Conservation (phyloP, 2,329 filamentous ascomycete genomes). For the Plectosphaerella plurivora region DNA sequence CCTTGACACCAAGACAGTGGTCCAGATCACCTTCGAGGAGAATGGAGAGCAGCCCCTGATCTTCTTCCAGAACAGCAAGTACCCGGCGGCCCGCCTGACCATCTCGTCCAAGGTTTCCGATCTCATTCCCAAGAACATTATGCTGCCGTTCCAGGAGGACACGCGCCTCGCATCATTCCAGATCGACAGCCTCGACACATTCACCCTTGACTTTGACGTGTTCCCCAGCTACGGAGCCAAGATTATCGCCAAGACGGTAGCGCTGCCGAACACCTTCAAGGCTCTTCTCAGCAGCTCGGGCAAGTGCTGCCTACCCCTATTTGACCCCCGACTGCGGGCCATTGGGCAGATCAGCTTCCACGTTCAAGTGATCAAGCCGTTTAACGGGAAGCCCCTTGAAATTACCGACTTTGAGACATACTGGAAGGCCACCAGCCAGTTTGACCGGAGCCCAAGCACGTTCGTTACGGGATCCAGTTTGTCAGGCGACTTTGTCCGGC, state of each 20-base stretch:
- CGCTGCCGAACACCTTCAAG: constrained; percentile 81
- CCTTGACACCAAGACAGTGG: constrained; percentile 92
- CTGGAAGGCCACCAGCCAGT: constrained; percentile 96
- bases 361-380: constrained; percentile 95
- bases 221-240: constrained; percentile 97
- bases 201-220: constrained; percentile 94
- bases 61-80: constrained; percentile 98
- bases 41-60: constrained; percentile 69
- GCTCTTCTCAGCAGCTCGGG: constrained; percentile 71
- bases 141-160: constrained; percentile 94
- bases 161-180: constrained; percentile 92
- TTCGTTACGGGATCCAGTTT: constrained; percentile 93
- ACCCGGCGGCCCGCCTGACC: constrained; percentile 88
- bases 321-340: constrained; percentile 83
- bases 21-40: constrained; percentile 86
- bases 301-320: constrained; percentile 80
- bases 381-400: constrained; percentile 85
- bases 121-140: constrained; percentile 91
- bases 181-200: constrained; percentile 87
- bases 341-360: constrained; percentile 94
- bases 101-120: constrained; percentile 96
- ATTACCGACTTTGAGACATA: constrained; percentile 99
- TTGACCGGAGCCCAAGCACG: constrained; percentile 78
- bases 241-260: constrained; percentile 93
- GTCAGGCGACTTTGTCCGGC: constrained; percentile 87